A percentile compares a stretch with the other conserved stretches of the same genome.
phyloP scores from a whole-genome alignment of 768 basidiomycete species.

The Termitomyces sp. region DNA sequence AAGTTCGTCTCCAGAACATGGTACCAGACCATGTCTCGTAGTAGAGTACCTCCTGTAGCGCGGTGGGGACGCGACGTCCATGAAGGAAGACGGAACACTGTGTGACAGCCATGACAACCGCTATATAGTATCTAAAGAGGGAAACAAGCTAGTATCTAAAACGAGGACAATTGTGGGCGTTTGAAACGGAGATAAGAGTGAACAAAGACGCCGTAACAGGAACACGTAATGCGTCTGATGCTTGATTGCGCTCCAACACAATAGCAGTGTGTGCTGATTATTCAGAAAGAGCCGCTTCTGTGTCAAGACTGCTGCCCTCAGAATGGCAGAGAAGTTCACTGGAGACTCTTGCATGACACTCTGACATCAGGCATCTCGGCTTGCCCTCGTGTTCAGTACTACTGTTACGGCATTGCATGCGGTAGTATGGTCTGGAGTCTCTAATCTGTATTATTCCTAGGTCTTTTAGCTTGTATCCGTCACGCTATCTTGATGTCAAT shows the following conservation, averaged over 20 bases:
- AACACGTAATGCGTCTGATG: constrained; percentile 8
- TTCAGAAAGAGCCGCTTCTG: background rate
- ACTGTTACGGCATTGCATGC: background rate
- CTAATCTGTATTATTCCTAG: background rate
- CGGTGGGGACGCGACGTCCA: constrained; percentile 45
- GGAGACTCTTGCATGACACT: too few relatives aligned
- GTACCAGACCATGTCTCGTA: constrained; percentile 42
- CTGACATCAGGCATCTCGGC: too few relatives aligned
- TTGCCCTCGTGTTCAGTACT: background rate
- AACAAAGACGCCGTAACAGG: constrained; percentile 7
- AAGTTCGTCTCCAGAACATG: constrained; percentile 37
- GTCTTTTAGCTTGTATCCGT: constrained; percentile 16
- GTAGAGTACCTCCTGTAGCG: constrained; percentile 43
- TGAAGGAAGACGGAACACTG: constrained; percentile 16
- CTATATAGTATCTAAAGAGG: constrained; percentile 15
- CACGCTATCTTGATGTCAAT: constrained; percentile 28
- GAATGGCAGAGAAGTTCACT: background rate
- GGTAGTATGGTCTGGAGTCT: background rate
- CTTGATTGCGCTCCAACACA: background rate
- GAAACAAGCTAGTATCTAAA: constrained; percentile 23
- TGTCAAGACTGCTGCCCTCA: background rate
- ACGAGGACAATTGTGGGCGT: constrained; percentile 17
- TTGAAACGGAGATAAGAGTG: constrained; percentile 7
- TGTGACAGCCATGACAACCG: background rate
- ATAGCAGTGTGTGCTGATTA: background rate